Evolutionary conservation across 768 basidiomycete species (phyloP).

Genomic region (Hygrophorus pudorinus): DNA sequence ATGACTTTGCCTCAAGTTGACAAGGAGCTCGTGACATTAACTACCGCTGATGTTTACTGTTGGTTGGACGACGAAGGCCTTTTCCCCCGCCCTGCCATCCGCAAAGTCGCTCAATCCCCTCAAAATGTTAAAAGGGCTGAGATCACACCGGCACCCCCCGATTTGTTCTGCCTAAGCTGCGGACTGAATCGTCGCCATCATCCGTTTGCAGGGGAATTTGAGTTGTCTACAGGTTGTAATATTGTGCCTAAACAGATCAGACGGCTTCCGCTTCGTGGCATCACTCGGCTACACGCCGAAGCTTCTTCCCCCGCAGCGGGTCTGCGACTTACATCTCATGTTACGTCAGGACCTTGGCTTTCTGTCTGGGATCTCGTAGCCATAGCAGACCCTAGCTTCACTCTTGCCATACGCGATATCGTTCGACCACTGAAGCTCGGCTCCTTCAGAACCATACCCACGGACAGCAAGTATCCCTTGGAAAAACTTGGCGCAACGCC

Average conservation of each 20-base stretch:
- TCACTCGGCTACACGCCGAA: conserved; percentile 6
- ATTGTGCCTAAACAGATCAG: conserved; percentile 9
- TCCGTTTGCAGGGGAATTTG: too few relatives aligned
- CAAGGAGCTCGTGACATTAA: conserved; percentile 18
- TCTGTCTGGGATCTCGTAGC: conserved; percentile 14
- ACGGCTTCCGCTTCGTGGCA: conserved; percentile 22
- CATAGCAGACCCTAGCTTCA: conserved; percentile 23
- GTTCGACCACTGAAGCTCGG: conserved; percentile 18
- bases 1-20: conserved; percentile 6
- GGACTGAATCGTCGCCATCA: too few relatives aligned
- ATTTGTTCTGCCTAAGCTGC: too few relatives aligned
- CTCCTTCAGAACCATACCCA: conserved; percentile 10
- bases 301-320: not conserved
- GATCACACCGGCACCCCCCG: not conserved
- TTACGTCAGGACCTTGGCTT: not conserved
- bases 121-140: too few relatives aligned
- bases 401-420: conserved; percentile 20
- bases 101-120: not conserved
- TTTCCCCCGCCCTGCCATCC: conserved; percentile 17
- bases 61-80: conserved; percentile 36
- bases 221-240: too few relatives aligned
- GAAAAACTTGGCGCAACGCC: conserved; percentile 19
- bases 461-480: conserved; percentile 13
- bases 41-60: conserved; percentile 32
- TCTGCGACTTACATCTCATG: not conserved